Percentiles rank a stretch among this genome's conserved stretches.
These are phyloP conservation scores for Phytophthora tentaculata DNA, from an alignment of 352 stramenopile genomes.

Conservation along the genomic window DNA sequence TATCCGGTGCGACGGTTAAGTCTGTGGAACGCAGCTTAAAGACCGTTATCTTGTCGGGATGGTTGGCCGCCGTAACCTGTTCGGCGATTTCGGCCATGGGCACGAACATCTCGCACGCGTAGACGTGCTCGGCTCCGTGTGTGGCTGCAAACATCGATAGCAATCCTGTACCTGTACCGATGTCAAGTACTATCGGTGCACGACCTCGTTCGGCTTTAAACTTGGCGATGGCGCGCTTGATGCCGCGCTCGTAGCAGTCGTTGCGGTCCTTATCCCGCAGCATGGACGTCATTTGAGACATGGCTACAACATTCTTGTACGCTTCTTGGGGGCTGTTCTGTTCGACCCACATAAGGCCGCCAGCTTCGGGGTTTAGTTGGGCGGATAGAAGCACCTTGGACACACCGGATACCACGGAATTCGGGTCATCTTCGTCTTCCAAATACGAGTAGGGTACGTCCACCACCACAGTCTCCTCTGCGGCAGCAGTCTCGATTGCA, in stretches of 20 bases:
- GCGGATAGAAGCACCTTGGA: slow-evolving; percentile 75
- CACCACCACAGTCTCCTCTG: slow-evolving; percentile 83
- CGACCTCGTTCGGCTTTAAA: slow-evolving; percentile 55
- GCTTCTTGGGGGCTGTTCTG: slow-evolving; percentile 58
- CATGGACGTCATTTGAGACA: slow-evolving; percentile 92
- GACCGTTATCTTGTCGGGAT: slow-evolving; percentile 78
- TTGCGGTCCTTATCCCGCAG: slow-evolving; percentile 81
- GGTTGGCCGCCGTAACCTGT: slow-evolving; percentile 72
- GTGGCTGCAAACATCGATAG: slow-evolving; percentile 89
- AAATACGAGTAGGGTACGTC: slow-evolving; percentile 85
- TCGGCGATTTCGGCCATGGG: slow-evolving; percentile 85
- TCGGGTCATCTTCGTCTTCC: slow-evolving; percentile 65
- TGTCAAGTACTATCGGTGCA: slow-evolving; percentile 78
- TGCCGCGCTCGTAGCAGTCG: slow-evolving; percentile 77
- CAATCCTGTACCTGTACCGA: slow-evolving; percentile 80
- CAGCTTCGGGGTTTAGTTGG: slow-evolving; percentile 75
- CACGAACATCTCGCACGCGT: slow-evolving; percentile 93
- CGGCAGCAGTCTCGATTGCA: slow-evolving; percentile 74
- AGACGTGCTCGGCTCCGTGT: slow-evolving; percentile 89
- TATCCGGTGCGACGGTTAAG: slow-evolving; percentile 44
- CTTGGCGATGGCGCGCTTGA: slow-evolving; percentile 59
- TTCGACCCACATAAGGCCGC: slow-evolving; percentile 85
- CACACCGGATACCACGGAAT: slow-evolving; percentile 58
- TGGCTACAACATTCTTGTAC: slow-evolving; percentile 86
- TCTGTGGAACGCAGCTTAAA: slow-evolving; percentile 80